Evolutionary conservation across 2,329 filamentous ascomycete genomes (phyloP), one percentile per base, ranked within the genome.

Genomic region (Colletotrichum eremochloae): DNA sequence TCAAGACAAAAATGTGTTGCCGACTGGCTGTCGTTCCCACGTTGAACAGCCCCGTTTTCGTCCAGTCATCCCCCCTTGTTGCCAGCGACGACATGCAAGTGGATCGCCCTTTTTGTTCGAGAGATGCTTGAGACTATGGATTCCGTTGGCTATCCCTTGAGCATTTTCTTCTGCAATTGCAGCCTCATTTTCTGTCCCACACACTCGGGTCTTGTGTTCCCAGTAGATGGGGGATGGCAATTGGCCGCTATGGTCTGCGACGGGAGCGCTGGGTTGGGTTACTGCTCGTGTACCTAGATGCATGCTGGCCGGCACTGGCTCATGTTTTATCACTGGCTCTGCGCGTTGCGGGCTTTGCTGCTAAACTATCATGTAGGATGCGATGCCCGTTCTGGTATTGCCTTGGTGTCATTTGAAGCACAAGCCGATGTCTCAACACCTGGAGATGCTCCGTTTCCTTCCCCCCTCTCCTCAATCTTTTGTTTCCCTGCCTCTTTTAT

Each of bases 101-200:
- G 38, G 40, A 24, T 48, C n/a, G 50, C 58, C n/a, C 40, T 55
- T 46, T 63, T 55, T 38, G 20, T 31, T 29, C 48, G 31, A n/a
- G 40, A 40, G 31, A 12, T 55, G 48, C 48, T 62, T 48, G n/a
- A 29, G 29, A 31, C 33, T 33, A 24, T 55, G n/a, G 44, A n/a
- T 60, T 60, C 40, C 36, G 61, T 66, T 58, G 67, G 67, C 42
- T 50, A 33, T 55, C 67, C 53, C 36, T 64, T 66, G 2, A 60
- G 20, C 44, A 36, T 42, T 52, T 52, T 42, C 46, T 33, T 31
- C 8, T 63, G 61, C 61, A 53, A 40, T 38, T 36, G 42, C 67
- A 66, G 67, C 67, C 67, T 60, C 42, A 58, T 60, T 67, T 52
- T 52, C 15, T 60, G n/a, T 58, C 33, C 53, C 62, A 58, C 53